Percentiles rank a stretch among this genome's conserved stretches.
Conservation (phyloP, 148 eudicot species). For the Fagopyrum esculentum region DNA sequence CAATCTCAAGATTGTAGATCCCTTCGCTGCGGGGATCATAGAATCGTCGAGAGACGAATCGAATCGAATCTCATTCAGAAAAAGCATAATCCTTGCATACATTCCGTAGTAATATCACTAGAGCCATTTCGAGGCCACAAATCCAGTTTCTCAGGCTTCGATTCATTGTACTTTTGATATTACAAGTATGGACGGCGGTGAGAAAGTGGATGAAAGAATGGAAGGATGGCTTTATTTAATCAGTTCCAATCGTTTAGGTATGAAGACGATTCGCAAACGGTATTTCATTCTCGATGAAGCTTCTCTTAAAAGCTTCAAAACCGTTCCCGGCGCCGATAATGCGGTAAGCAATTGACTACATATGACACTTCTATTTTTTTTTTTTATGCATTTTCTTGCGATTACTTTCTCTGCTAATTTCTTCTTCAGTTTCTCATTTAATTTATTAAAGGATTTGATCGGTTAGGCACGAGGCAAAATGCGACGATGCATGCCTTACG, state of each 20-base stretch:
- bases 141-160: neutral
- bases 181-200: neutral
- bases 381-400: neutral
- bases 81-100: neutral
- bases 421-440: neutral
- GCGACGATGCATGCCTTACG: too few relatives aligned
- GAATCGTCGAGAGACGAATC: neutral
- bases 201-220: neutral
- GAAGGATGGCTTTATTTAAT: slow-evolving; percentile 13
- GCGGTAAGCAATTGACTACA: neutral
- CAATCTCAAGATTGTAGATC: neutral
- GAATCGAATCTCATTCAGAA: neutral
- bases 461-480: too few relatives aligned
- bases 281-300: slow-evolving; percentile 3
- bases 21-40: neutral
- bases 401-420: too few relatives aligned
- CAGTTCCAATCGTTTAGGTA: slow-evolving; percentile 4
- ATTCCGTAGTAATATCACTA: neutral
- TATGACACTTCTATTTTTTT: neutral
- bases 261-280: slow-evolving; percentile 5
- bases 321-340: neutral
- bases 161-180: neutral
- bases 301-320: slow-evolving; percentile 8
- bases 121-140: neutral
- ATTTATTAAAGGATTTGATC: too few relatives aligned